phyloP scores from a whole-genome alignment of 306 rosid species.

The Dryas alaskensis region DNA sequence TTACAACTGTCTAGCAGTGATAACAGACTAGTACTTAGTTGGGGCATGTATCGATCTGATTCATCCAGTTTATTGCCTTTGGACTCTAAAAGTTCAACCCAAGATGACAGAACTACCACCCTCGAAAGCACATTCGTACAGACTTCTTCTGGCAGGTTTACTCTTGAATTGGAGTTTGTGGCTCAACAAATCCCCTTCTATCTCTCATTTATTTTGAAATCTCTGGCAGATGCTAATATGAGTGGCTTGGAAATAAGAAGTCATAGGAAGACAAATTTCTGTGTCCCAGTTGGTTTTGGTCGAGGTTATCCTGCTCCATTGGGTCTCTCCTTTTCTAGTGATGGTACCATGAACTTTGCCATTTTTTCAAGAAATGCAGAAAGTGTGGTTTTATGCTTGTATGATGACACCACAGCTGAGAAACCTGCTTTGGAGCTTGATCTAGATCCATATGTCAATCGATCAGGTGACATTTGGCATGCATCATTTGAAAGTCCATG shows the following conservation, averaged over 20 bases:
- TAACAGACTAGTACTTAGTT: slow-evolving; percentile 45
- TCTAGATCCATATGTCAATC: slow-evolving; percentile 78
- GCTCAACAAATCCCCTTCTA: slow-evolving; percentile 62
- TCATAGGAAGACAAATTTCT: slow-evolving; percentile 65
- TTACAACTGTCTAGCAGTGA: slow-evolving; percentile 29
- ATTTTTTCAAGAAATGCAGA: slow-evolving; percentile 65
- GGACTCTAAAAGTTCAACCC: slow-evolving; percentile 28
- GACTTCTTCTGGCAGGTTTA: slow-evolving; percentile 38
- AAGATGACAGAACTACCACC: slow-evolving; percentile 30
- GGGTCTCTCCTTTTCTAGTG: slow-evolving; percentile 62
- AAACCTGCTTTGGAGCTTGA: slow-evolving; percentile 86
- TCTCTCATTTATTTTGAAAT: slow-evolving; percentile 62
- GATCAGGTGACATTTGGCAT: slow-evolving; percentile 90
- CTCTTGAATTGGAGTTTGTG: slow-evolving; percentile 63
- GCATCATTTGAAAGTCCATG: slow-evolving; percentile 51
- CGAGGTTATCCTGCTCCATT: slow-evolving; percentile 59
- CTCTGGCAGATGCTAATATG: slow-evolving; percentile 26
- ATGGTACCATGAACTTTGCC: slow-evolving; percentile 69
- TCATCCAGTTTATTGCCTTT: slow-evolving; percentile 37
- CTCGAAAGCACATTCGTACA: slow-evolving; percentile 35
- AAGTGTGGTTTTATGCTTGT: slow-evolving; percentile 77
- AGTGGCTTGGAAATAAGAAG: slow-evolving; percentile 54
- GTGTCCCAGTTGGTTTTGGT: slow-evolving; percentile 75
- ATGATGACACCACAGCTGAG: slow-evolving; percentile 42
- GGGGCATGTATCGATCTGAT: slow-evolving; percentile 69